Conservation (phyloP, 164 flowering plant species). For the Santalum album region DNA sequence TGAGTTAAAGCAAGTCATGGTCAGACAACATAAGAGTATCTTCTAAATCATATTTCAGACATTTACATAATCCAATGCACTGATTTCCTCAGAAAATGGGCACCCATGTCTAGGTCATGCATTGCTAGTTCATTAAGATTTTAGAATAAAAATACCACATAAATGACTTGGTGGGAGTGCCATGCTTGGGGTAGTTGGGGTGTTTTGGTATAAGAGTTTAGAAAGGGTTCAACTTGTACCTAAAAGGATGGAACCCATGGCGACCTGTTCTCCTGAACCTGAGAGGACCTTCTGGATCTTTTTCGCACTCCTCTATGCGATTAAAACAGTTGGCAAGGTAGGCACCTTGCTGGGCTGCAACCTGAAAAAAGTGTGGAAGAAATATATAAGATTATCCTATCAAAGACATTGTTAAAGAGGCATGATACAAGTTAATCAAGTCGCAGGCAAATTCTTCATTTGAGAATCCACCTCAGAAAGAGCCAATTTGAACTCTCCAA, state of each 20-base stretch:
- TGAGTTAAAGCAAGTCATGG: no score
- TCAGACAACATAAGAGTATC: no score
- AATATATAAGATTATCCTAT: neutral
- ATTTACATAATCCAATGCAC: no score
- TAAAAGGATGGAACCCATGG: conserved; percentile 72
- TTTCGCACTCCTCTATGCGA: conserved; percentile 61
- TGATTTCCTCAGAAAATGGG: no score
- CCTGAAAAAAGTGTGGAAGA: conserved; percentile 29
- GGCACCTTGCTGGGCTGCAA: conserved; percentile 79
- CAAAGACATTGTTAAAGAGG: neutral
- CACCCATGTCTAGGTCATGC: no score
- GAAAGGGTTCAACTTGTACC: conserved; percentile 25
- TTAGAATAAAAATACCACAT: no score
- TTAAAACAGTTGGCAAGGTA: conserved; percentile 81
- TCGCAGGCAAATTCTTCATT: conserved; percentile 88
- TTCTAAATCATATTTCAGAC: no score
- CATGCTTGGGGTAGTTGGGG: no score
- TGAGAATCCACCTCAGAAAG: conserved; percentile 76
- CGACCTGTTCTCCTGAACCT: conserved; percentile 68
- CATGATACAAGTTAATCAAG: conserved; percentile 11
- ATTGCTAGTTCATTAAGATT: no score
- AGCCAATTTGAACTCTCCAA: conserved; percentile 65
- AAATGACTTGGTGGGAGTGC: no score
- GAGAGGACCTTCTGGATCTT: conserved; percentile 77
- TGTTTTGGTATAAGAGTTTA: no score